Evolutionary conservation across 345 rosid species (phyloP), one percentile per base, ranked within the genome.

Genomic region (Excoecaria agallocha): DNA sequence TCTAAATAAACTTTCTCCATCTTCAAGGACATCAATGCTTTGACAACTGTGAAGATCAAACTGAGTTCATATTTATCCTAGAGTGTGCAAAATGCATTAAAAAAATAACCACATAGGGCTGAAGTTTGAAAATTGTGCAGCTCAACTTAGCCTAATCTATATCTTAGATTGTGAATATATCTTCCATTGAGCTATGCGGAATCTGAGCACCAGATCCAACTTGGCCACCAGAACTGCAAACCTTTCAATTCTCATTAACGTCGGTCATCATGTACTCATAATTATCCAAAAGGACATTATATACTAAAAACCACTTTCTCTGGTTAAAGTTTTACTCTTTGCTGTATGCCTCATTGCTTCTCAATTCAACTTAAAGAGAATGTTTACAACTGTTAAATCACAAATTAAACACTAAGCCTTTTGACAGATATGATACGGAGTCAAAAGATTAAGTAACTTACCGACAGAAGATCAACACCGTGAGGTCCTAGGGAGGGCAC

Each of bases 391-490:
- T 69, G 10, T 35, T 8, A 37, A 12, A 19, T 35, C 25, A 9
- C 0, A 46, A 43, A 17, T 19, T 25, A 38, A 52, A 37, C 16
- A 49, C 15, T 46, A 35, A 20, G 37, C 49, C 50, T 6, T 6
- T 62, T 20, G 8, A 37, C 48, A 49, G 12, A 9, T 19, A 72
- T n/a, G 17, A 59, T 16, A 60, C 6, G 51, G 39, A 75, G 61
- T 3, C 1, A n/a, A 30, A 57, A 50, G 66, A 74, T 17, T 11
- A 5, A 51, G 57, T 54, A 56, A 56, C 19, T 77, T 86, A 94
- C 97, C 80, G 88, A 81, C 50, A 94, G 84, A 80, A 94, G 97
- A 71, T 92, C 97, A 72, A 94, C 87, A 66, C 98, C 98, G 35
- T 94, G 87, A 30, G 89, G 81, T 24, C 80, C 82, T n/a, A 94